phyloP scores from a whole-genome alignment of 805 yeast genomes.

The Yamadazyma insecticola region DNA sequence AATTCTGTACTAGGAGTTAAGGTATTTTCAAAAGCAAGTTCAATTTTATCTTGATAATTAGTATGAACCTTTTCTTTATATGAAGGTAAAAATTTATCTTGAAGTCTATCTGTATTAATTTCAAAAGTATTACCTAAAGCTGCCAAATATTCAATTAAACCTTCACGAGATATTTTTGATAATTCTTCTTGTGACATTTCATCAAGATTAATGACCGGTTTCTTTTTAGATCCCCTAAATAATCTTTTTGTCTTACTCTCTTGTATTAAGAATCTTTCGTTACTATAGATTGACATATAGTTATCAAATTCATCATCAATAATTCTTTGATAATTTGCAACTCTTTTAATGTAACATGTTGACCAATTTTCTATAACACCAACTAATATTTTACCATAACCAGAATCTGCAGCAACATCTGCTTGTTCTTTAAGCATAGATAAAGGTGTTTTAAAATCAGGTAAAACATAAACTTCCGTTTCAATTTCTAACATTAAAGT shows the following conservation, averaged over 20 bases:
- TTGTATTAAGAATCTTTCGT: constrained; percentile 31
- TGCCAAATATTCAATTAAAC: constrained; percentile 72
- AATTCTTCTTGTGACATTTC: constrained; percentile 37
- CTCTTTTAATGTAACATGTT: constrained; percentile 54
- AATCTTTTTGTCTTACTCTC: constrained; percentile 43
- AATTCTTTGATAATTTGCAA: constrained; percentile 54
- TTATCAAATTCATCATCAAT: constrained; percentile 43
- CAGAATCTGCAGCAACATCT: constrained; percentile 81
- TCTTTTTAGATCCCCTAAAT: constrained; percentile 18
- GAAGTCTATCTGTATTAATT: constrained; percentile 61
- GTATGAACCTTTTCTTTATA: constrained; percentile 57
- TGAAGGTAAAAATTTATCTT: constrained; percentile 59
- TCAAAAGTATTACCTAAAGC: constrained; percentile 88
- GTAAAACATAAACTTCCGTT: constrained; percentile 55
- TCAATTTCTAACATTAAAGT: constrained; percentile 26
- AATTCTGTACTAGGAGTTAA: constrained; percentile 71
- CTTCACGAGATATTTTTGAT: constrained; percentile 47
- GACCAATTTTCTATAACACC: constrained; percentile 77
- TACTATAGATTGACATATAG: constrained; percentile 39
- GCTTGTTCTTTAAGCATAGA: constrained; percentile 86
- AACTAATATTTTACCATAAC: constrained; percentile 71
- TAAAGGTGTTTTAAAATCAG: constrained; percentile 74
- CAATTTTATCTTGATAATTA: constrained; percentile 29
- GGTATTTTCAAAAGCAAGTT: constrained; percentile 35
- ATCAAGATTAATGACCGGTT: constrained; percentile 25